Base-by-base conservation (phyloP, 805 yeast species). In the Starmerella floricola region DNA sequence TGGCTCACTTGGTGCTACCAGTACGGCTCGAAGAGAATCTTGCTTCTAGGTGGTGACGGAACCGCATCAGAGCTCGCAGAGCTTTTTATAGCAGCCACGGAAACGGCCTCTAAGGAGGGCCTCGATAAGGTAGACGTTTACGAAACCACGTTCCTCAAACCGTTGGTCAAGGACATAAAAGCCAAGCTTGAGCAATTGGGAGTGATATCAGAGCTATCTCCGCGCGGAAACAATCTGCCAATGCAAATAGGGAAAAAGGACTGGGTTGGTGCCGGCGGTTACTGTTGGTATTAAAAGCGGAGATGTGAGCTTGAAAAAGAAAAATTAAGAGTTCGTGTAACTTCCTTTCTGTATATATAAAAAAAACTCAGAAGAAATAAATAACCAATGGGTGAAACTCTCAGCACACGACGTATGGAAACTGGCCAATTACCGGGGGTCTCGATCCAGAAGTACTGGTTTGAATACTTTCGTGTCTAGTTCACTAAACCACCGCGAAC, bases 401-500 rank as follows among this genome's bases (percentile, higher is more conserved):
- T 6, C 6, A 6, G 12, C 6, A 16, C 33, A 12, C 8, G 33
- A 16, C 11, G 6, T 31, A 8, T 12, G 8, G 19, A 12, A 32
- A 4, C 24, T 32, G 24, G 15, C 11, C 13, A 28, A 6, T 19
- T 40, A 42, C 10, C 41, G 31, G 8, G 54, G 55, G 13, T 52
- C 56, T 6, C 56, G 43, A 53, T 88, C 97, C 45, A 87, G 69
- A 40, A 88, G 70, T 0, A 85, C 95, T 1, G 96, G 96, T 60
- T 87, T 87, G 54, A 91, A 68, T 18, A 91, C 91, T 57, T 84
- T 84, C 54, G 91, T 95, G 58, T 91, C 99, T 57, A 91, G 84
- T 53, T 76, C 79, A 17, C 84, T 79, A 60, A 91, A 91, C 97
- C 98, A 88, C 31, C 56, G 31, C 46, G 59, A 24, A 46, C 54